Evolutionary conservation across 2,329 filamentous ascomycete species (phyloP), one percentile per base, ranked within the genome.

Genomic region (Phaeophleospora eucalypticola): DNA sequence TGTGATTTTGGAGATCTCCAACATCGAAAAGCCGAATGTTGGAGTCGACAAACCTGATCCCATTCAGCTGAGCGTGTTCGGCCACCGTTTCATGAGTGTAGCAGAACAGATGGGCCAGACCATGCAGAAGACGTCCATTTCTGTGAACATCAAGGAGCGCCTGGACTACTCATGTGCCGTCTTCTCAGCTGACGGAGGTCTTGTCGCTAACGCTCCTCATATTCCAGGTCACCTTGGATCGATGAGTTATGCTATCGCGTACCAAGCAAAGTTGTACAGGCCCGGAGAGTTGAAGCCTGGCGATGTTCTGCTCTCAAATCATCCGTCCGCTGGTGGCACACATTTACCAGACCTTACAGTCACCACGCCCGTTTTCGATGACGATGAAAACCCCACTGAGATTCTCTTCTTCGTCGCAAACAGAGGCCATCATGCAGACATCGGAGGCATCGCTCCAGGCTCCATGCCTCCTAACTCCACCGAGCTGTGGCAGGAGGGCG

Each of bases 31-130:
- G 45, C 50, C 73, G 62, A 67, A 78, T 6, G 63, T 75, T 24
- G 68, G 68, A 36, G 73, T 71, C 9, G 73, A 73, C 34, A 77
- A 81, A 47, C 80, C 87, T 0, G 72, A 76, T 46, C 76, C 77
- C 0, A 78, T 80, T 36, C 68, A 74, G 32, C 69, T 80, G 2
- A 77, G 72, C 12, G 74, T 80, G 36, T 79, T 79, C 45, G 74
- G 72, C 0, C 76, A 80, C 62, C 68, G 77, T 0, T 80, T 80
- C 65, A 80, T 80, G 77, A 73, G 73, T 4, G 78, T 80, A 15
- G 77, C 77, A 0, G 77, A 80, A 49, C 77, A 80, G 52, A 80
- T 80, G 77, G 77, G 77, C 27, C 73, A 73, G 4, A 78, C 77
- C 0, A 63, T 80, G 14, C 76, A 80, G 42, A 75, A 77, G 54